A percentile compares a stretch with the other conserved stretches of the same genome.
These are phyloP conservation scores for Petunia axillaris DNA, from an alignment of 257 asterid genomes.

Conservation along the genomic window DNA sequence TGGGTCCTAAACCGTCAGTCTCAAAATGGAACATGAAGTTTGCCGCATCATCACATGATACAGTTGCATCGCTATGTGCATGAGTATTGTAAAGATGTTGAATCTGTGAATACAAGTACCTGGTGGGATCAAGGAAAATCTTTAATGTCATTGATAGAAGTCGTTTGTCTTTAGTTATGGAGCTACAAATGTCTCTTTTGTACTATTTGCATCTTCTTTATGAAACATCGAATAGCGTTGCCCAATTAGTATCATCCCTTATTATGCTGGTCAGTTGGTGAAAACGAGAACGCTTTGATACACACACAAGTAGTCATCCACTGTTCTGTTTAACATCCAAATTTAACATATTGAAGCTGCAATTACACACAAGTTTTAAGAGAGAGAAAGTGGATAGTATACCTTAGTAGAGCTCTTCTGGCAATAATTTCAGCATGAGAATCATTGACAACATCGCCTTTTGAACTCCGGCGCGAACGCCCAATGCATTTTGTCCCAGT, in stretches of 20 bases:
- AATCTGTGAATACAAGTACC: constrained; percentile 77
- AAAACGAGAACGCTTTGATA: no score
- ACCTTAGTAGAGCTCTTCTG: constrained; percentile 89
- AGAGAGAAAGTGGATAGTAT: no score
- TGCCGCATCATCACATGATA: constrained; percentile 35
- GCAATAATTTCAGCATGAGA: constrained; percentile 94
- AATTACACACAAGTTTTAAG: no score
- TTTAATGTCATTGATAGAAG: constrained; percentile 19
- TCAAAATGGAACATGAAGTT: constrained; percentile 46
- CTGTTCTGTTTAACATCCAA: no score
- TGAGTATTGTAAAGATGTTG: constrained; percentile 35
- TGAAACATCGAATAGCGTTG: no score
- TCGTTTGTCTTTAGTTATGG: neutral
- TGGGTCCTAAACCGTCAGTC: constrained; percentile 40
- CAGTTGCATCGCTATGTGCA: constrained; percentile 36
- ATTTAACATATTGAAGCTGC: no score
- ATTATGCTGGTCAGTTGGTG: no score
- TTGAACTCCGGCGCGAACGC: constrained; percentile 58
- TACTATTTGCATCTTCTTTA: no score
- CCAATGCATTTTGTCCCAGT: constrained; percentile 97
- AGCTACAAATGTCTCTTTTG: no score
- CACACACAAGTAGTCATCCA: no score
- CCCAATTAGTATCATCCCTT: no score
- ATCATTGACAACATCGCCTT: constrained; percentile 86
- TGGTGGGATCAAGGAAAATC: constrained; percentile 36